Evolutionary conservation across 192 early-diverging fungal species (phyloP).

Genomic region (Coemansia sp.): DNA sequence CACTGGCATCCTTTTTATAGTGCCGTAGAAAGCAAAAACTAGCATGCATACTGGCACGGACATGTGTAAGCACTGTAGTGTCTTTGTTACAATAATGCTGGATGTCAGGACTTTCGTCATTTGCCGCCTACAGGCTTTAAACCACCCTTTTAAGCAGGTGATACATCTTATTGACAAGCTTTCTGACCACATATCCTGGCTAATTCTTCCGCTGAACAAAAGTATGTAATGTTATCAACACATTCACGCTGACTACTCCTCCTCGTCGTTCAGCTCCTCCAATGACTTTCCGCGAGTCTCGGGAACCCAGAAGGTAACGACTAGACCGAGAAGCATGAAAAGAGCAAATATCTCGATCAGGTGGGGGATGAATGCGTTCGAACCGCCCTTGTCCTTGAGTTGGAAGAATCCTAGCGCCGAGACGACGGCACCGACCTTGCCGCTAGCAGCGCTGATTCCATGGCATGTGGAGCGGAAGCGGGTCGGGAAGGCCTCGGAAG

Average conservation of each 20-base stretch:
- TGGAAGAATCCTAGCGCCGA: conserved; percentile 67
- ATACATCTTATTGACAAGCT: too few relatives aligned
- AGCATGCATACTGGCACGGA: too few relatives aligned
- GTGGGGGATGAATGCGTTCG: conserved; percentile 59
- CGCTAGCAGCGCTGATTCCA: conserved; percentile 76
- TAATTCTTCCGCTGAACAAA: too few relatives aligned
- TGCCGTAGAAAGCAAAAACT: too few relatives aligned
- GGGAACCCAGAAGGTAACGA: neutral
- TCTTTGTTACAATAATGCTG: too few relatives aligned
- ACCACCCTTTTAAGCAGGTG: too few relatives aligned
- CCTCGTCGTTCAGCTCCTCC: conserved; percentile 9
- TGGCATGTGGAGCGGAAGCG: conserved; percentile 78
- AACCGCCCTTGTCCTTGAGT: conserved; percentile 68
- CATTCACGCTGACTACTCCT: neutral
- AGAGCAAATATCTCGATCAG: conserved; percentile 57
- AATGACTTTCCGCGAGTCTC: conserved; percentile 8
- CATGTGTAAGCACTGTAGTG: too few relatives aligned
- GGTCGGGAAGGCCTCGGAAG: conserved; percentile 77
- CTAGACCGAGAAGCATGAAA: conserved; percentile 2
- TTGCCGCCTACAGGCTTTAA: too few relatives aligned
- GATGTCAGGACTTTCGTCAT: too few relatives aligned
- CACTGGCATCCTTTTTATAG: too few relatives aligned
- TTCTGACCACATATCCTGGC: too few relatives aligned
- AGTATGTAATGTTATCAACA: too few relatives aligned
- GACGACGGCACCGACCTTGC: conserved; percentile 74